These are phyloP conservation scores for Leishmania tropica DNA, from an alignment of 208 protist genomes.

Conservation along the genomic window DNA sequence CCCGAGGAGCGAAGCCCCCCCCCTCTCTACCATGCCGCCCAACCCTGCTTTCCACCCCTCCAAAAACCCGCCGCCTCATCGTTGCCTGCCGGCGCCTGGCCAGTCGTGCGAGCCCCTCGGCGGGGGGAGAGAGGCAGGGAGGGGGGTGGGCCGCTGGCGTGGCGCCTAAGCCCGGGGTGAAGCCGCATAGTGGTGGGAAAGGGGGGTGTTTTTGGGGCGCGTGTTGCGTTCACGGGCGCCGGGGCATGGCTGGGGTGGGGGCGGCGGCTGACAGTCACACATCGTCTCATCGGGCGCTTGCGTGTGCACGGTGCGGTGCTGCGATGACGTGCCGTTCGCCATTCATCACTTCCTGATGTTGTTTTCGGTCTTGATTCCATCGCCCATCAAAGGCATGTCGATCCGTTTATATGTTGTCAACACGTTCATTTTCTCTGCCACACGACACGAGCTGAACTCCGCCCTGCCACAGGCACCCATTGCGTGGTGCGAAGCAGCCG, in stretches of 20 bases:
- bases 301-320: neutral
- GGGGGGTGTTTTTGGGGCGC: neutral
- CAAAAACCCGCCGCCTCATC: too few species aligned
- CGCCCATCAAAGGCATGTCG: neutral
- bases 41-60: too few species aligned
- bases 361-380: neutral
- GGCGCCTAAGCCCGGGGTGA: too few species aligned
- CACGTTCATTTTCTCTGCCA: neutral
- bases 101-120: too few species aligned
- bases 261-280: neutral
- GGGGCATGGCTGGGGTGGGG: neutral
- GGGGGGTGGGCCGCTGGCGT: too few species aligned
- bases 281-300: neutral
- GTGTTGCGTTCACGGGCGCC: neutral
- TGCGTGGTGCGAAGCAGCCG: neutral
- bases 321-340: neutral
- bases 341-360: neutral
- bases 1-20: too few species aligned
- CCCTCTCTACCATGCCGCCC: too few species aligned
- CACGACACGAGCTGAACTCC: neutral
- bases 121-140: too few species aligned
- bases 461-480: neutral
- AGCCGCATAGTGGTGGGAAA: too few species aligned
- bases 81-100: too few species aligned
- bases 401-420: neutral